Conservation (phyloP, 2,329 filamentous ascomycete genomes). For the Hymenoscyphus albidus region DNA sequence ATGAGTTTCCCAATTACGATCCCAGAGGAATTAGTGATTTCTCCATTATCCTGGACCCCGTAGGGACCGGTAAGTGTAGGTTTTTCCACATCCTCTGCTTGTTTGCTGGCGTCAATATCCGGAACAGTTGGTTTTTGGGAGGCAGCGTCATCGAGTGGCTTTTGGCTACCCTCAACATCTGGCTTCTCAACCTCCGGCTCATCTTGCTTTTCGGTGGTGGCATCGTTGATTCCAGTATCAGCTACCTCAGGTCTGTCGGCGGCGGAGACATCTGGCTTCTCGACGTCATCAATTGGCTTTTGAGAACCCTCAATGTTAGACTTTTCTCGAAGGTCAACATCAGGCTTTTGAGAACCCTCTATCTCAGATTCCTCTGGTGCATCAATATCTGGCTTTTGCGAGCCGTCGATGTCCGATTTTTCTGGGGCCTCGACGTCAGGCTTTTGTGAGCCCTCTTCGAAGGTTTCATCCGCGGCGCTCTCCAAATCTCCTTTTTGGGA, state of each 20-base stretch:
- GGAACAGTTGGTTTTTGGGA: constrained; percentile 9
- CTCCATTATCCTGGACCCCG: constrained; percentile 47
- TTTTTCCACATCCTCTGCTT: constrained; percentile 39
- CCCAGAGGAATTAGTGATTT: constrained; percentile 52
- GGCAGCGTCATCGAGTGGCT: not conserved
- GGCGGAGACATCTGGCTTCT: constrained; percentile 3
- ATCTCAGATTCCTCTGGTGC: not conserved
- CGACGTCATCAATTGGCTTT: constrained; percentile 4
- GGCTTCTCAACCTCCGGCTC: constrained; percentile 24
- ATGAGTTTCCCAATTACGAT: constrained; percentile 50
- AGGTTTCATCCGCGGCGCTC: not conserved
- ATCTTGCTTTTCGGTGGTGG: not conserved
- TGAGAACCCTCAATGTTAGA: constrained; percentile 15
- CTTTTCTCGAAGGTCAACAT: not conserved
- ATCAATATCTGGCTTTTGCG: not conserved
- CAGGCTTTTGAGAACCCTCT: constrained; percentile 17
- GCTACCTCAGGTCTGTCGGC: constrained; percentile 1
- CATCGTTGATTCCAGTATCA: not conserved
- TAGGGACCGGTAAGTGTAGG: constrained; percentile 49
- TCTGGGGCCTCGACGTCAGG: not conserved
- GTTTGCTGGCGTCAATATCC: not conserved
- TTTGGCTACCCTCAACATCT: constrained; percentile 35
- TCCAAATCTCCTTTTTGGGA: not conserved
- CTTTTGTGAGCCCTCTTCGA: not conserved
- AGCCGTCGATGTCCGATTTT: not conserved